Percentiles rank a stretch among this genome's conserved stretches.
Evolutionary conservation across 108 stramenopile genomes (phyloP).

Genomic region (Nitzschia sp.): DNA sequence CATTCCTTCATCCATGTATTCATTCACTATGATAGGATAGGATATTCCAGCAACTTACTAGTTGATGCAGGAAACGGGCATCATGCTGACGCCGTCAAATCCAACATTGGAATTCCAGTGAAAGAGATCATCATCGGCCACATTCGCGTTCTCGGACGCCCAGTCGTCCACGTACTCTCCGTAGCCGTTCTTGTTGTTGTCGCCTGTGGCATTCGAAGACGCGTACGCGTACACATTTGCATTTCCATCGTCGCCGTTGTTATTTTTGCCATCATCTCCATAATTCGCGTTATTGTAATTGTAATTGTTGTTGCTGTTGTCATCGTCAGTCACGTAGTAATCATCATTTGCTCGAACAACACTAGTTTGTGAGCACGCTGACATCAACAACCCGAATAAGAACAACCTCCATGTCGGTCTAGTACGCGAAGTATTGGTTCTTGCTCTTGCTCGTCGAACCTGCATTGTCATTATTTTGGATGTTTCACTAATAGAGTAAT

Average conservation of each 20-base stretch:
- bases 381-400: neutral
- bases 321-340: neutral
- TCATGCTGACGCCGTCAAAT: slow-evolving; percentile 75
- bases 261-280: slow-evolving; percentile 2
- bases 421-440: no score
- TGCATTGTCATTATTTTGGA: no score
- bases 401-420: neutral
- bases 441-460: no score
- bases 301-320: slow-evolving; percentile 3
- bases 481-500: no score
- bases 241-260: slow-evolving; percentile 11
- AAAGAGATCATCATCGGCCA: slow-evolving; percentile 46
- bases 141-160: slow-evolving; percentile 3
- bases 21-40: neutral
- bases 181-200: neutral
- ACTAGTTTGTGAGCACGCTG: neutral
- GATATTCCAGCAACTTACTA: slow-evolving; percentile 64
- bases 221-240: slow-evolving; percentile 23
- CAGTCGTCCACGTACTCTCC: slow-evolving; percentile 19
- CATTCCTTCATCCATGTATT: neutral
- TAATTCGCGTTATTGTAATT: slow-evolving; percentile 7
- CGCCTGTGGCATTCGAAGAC: slow-evolving; percentile 15
- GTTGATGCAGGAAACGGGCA: slow-evolving; percentile 85
- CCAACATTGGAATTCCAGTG: slow-evolving; percentile 42
- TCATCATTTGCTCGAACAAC: neutral